phyloP scores from a whole-genome alignment of 1,139 yeast species.

The Cylindricascospora bacillispora region DNA sequence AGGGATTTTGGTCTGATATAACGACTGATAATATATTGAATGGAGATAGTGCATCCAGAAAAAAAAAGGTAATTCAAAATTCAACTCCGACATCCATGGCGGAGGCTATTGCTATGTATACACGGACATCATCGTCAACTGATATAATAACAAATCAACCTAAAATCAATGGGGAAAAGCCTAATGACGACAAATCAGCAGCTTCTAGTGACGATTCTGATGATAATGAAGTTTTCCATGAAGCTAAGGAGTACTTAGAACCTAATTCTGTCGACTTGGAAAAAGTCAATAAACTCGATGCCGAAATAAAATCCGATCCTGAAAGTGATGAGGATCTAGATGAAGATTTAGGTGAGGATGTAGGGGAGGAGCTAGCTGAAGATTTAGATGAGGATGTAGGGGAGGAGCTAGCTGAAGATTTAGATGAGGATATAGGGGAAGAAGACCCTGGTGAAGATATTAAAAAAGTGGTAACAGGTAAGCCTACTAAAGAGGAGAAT shows the following conservation, averaged over 20 bases:
- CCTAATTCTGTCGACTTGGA: conserved; percentile 6
- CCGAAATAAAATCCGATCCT: conserved; percentile 2
- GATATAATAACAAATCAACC: no score
- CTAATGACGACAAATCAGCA: conserved; percentile 7
- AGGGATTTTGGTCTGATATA: no score
- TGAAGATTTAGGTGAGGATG: conserved; percentile 18
- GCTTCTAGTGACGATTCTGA: conserved; percentile 10
- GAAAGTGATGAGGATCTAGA: conserved; percentile 5
- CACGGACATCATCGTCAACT: no score
- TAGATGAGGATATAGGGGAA: conserved; percentile 15
- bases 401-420: conserved; percentile 14
- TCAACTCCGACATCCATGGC: conserved; percentile 16
- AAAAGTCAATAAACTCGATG: background rate
- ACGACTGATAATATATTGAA: no score
- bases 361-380: conserved; percentile 15
- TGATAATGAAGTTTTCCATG: conserved; percentile 20
- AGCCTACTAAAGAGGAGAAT: conserved; percentile 7
- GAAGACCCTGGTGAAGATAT: conserved; percentile 13
- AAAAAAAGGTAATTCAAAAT: no score
- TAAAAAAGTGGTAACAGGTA: background rate
- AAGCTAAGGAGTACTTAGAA: conserved; percentile 20
- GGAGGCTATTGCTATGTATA: conserved; percentile 18
- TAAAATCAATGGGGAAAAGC: conserved; percentile 6
- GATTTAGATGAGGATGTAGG: conserved; percentile 15
- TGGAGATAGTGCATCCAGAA: no score